Base-by-base conservation (phyloP, 345 rosid species). In the Raphanus sativus region DNA sequence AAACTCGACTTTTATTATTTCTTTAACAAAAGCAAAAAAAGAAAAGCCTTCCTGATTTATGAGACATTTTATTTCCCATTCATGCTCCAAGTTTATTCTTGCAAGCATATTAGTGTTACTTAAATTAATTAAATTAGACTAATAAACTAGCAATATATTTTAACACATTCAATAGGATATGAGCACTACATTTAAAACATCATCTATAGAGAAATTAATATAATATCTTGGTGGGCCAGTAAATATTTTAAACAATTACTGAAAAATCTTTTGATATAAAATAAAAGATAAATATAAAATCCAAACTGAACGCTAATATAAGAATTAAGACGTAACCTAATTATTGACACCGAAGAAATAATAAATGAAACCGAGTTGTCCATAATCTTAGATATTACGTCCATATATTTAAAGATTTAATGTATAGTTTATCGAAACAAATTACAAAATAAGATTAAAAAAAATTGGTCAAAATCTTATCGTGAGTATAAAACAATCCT, bases 1-100 rank as follows among this genome's bases (percentile, higher is more conserved):
- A 73, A 78, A 50, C 81, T 73, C 50, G 55, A n/a, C 55, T 48
- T n/a, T 9, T 59, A 4, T 73, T 40, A 8, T 5, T 52, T 30
- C 3, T 61, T 42, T 59, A 4, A 56, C 15, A 9, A 10, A 25
- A 25, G 9, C 25, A 16, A 0, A 56, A 21, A 59, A 5, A 26
- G 6, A n/a, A n/a, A n/a, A n/a, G n/a, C n/a, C 8, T 12, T 32
- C 66, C 3, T 0, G 15, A 17, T 17, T 40, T 38, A 40, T 38
- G 7, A 63, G 12, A 7, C 21, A 10, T 34, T 33, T 3, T 70
- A 21, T 52, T 36, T 25, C 21, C 2, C 0, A 15, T 26, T 33
- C 6, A 62, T 2, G 32, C 4, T 54, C 60, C 45, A 4, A 15
- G 48, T 56, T 34, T 69, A 26, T 52, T 67, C 26, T 52, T 64